Conservation (phyloP, 257 asterid species). For the Solanum tarapatanum region DNA sequence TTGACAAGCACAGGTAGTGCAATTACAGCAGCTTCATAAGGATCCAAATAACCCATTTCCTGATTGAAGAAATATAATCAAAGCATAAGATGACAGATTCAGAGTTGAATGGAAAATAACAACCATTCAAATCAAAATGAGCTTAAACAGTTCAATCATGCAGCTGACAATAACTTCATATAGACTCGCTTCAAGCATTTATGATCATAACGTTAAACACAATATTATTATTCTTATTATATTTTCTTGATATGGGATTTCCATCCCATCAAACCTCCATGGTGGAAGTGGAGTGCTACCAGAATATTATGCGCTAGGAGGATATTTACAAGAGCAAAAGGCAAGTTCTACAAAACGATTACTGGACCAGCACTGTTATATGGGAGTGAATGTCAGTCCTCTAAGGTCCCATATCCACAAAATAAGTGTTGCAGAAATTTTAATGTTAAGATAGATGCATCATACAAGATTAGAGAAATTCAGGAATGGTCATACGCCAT, state of each 20-base stretch:
- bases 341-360: not conserved
- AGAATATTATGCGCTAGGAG: not conserved
- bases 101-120: not conserved
- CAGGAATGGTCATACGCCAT: not conserved
- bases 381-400: not conserved
- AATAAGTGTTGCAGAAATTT: not conserved
- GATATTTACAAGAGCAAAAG: not conserved
- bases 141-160: not conserved
- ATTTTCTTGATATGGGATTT: not conserved
- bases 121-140: not conserved
- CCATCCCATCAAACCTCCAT: not conserved
- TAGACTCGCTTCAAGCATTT: not conserved
- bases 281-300: not conserved
- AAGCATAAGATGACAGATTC: not conserved
- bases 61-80: constrained; percentile 1
- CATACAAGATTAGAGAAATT: not conserved
- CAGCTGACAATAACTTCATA: not conserved
- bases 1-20: constrained; percentile 62
- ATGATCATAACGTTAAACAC: not conserved
- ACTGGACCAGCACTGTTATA: not conserved
- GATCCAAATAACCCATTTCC: constrained; percentile 47
- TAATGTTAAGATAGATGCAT: not conserved
- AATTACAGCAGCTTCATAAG: constrained; percentile 77
- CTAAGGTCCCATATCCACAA: not conserved
- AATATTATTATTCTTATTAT: not conserved